phyloP scores from a whole-genome alignment of 352 stramenopile genomes.

The Thalassiosira exigua region DNA sequence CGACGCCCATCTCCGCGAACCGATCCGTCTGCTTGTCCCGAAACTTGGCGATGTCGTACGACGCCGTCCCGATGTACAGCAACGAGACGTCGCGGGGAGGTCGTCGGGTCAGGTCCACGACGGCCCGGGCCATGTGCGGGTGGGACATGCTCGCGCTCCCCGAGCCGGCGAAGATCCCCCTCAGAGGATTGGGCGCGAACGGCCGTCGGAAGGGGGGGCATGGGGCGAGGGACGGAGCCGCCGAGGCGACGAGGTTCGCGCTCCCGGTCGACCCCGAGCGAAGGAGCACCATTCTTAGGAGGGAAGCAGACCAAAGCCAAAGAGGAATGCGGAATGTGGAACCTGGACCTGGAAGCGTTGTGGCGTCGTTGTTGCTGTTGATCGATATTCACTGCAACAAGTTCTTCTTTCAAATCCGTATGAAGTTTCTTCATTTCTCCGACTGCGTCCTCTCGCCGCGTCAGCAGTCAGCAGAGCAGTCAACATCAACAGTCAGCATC shows the following conservation, averaged over 20 bases:
- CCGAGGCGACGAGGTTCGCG: conserved; percentile 9
- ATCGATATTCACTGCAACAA: too few species aligned
- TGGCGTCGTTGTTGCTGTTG: too few species aligned
- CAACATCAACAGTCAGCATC: too few species aligned
- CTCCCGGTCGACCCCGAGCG: not conserved
- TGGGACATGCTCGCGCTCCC: conserved; percentile 55
- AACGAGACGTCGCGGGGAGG: conserved; percentile 36
- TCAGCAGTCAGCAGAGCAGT: too few species aligned
- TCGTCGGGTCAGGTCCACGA: conserved; percentile 46
- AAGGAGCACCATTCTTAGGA: not conserved
- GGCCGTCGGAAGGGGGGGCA: conserved; percentile 35
- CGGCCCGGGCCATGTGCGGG: conserved; percentile 47
- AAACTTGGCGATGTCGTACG: conserved; percentile 53
- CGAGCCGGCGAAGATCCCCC: conserved; percentile 64
- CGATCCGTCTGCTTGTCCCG: conserved; percentile 40
- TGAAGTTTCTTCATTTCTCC: too few species aligned
- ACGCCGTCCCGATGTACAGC: conserved; percentile 58
- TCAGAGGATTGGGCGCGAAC: conserved; percentile 26
- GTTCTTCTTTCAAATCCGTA: too few species aligned
- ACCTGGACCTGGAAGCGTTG: too few species aligned
- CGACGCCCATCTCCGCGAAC: conserved; percentile 43
- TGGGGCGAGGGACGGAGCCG: conserved; percentile 22
- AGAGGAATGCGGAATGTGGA: too few species aligned
- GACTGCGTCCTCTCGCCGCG: too few species aligned
- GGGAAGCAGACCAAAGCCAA: too few species aligned